Percentiles rank a stretch among this genome's conserved stretches.
Conservation (phyloP, 495 filamentous ascomycete genomes). For the Lophiostoma macrostomum region DNA sequence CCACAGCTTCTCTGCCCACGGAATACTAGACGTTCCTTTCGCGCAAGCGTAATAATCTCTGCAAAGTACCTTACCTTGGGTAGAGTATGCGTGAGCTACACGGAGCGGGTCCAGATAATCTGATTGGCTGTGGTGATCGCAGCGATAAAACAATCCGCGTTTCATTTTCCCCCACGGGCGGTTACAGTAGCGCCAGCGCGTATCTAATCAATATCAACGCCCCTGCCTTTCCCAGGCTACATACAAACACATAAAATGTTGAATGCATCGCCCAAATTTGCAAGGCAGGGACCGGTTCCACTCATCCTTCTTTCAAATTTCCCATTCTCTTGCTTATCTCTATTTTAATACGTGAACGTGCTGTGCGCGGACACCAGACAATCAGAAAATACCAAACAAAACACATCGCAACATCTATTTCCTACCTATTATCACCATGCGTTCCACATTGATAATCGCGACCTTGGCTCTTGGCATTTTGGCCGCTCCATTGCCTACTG, state of each 20-base stretch:
- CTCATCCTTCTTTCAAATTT: slow-evolving; percentile 2
- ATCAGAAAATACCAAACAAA: not conserved
- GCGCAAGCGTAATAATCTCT: too few species aligned
- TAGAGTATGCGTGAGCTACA: too few species aligned
- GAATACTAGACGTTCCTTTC: too few species aligned
- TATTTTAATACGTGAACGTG: not conserved
- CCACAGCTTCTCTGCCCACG: too few species aligned
- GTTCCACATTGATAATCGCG: not conserved
- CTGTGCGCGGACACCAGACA: not conserved
- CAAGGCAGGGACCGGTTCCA: slow-evolving; percentile 3
- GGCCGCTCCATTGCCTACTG: not conserved
- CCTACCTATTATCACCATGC: not conserved
- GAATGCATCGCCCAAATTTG: not conserved
- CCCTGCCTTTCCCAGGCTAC: too few species aligned
- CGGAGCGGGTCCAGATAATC: too few species aligned
- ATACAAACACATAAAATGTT: not conserved
- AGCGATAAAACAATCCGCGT: too few species aligned
- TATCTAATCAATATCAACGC: too few species aligned
- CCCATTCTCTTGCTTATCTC: not conserved
- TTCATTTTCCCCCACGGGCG: too few species aligned
- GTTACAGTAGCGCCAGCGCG: too few species aligned
- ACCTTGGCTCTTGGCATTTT: not conserved
- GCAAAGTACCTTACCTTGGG: too few species aligned
- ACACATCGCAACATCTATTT: not conserved
- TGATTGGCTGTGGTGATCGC: too few species aligned